phyloP scores from a whole-genome alignment of 1,284 basidiomycete species.

The Exobasidium cylindrosporum region DNA sequence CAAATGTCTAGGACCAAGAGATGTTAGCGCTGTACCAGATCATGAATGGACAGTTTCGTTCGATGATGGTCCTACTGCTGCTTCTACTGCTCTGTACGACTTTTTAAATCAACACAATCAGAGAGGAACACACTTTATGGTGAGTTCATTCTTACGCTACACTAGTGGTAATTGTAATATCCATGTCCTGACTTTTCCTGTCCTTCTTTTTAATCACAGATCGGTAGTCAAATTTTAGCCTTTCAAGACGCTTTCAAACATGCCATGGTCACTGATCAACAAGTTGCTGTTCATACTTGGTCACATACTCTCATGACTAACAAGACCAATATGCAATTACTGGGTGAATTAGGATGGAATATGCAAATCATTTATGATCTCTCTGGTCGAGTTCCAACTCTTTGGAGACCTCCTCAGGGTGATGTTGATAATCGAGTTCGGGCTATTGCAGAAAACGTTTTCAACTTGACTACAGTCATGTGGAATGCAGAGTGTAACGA shows the following conservation, averaged over 20 bases:
- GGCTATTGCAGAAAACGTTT: slow-evolving; percentile 63
- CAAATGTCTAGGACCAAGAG: slow-evolving; percentile 63
- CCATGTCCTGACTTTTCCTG: not conserved
- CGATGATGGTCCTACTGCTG: slow-evolving; percentile 24
- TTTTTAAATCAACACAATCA: slow-evolving; percentile 42
- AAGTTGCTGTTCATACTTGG: slow-evolving; percentile 59
- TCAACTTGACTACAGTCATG: slow-evolving; percentile 65
- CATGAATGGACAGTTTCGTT: slow-evolving; percentile 51
- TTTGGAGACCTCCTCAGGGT: slow-evolving; percentile 22
- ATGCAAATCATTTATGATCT: slow-evolving; percentile 27
- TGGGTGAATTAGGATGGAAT: slow-evolving; percentile 25
- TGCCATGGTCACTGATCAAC: slow-evolving; percentile 32
- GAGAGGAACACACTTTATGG: slow-evolving; percentile 22
- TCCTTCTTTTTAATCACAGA: not conserved
- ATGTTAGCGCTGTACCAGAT: slow-evolving; percentile 66
- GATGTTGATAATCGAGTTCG: slow-evolving; percentile 59
- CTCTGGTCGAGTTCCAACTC: slow-evolving; percentile 17
- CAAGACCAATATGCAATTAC: slow-evolving; percentile 60
- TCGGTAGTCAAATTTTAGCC: slow-evolving; percentile 19
- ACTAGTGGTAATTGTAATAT: no score
- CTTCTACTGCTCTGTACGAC: slow-evolving; percentile 18
- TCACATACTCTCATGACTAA: slow-evolving; percentile 65
- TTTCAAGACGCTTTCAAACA: slow-evolving; percentile 11
- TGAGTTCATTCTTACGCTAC: not conserved
- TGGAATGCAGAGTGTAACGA: slow-evolving; percentile 62